Evolutionary conservation across 2,329 filamentous ascomycete species (phyloP), one percentile per base, ranked within the genome.

Genomic region (Blastomyces gilchristii): DNA sequence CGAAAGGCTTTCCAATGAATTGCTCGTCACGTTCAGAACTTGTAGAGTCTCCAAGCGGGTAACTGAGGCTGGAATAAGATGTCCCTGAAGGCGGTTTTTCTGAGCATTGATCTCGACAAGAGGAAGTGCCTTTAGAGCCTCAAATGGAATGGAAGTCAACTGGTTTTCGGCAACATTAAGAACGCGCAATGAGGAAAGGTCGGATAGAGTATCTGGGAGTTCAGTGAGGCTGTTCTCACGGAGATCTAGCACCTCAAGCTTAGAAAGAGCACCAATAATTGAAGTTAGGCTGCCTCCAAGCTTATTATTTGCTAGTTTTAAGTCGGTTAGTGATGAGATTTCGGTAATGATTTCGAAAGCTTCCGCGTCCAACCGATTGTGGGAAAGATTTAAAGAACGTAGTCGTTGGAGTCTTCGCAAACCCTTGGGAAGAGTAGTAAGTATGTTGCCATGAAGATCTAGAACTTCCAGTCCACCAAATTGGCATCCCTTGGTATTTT

Each of bases 361-460:
- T 60, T 85, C 82, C 71, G 90, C 90, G 2, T 83, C 82, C 34
- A 99, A 83, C 63, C 87, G 85, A 70, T 97, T 97, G 62, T 90
- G 87, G 7, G 91, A 89, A 70, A 99, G 74, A 69, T 97, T 97
- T 58, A 99, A 79, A 3, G 85, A 87, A 0, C 90, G 92, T 62
- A 99, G 81, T 65, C 87, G 79, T 58, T 86, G 81, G 47, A 97
- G 80, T 60, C 87, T 82, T 67, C 89, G 82, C 63, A 97, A 72
- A 0, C 94, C 93, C 67, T 87, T 73, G 0, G 94, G 94, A 53
- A 97, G 74, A 37, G 83, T 78, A 60, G 82, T 81, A 22, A 99
- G 79, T 54, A 85, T 76, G 71, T 99, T 99, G 25, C 91, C 90
- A 72, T 96, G 94, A 64, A 97, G 73, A 71, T 97, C 92, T 8